Evolutionary conservation across 2,329 filamentous ascomycete genomes (phyloP), one percentile per base, ranked within the genome.

Genomic region (Monilinia aucupariae): DNA sequence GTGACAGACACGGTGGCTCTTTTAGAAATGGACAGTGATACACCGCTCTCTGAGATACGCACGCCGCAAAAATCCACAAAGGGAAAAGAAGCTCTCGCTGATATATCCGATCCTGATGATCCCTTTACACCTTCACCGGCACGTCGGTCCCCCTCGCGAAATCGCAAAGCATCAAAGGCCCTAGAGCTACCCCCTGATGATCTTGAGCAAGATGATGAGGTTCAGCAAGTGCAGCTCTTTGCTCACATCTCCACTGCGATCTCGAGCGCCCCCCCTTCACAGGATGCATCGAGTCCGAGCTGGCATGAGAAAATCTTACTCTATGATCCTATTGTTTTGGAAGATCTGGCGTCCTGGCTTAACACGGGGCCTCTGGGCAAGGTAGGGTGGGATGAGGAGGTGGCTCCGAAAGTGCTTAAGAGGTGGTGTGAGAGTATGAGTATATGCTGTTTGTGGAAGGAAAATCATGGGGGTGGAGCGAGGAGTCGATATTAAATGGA

Each of bases 231-330:
- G 0, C 72, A 70, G 0, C 69, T 85, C 30, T 85, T 85, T 65
- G 69, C 71, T 32, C 74, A 79, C 66, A 85, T 88, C 59, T 82
- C 81, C 0, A 76, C 77, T 47, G 85, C 84, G 0, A 76, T 88
- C 12, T 81, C 71, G 10, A 76, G 77, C 0, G 78, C 80, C 4
- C 79, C 84, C 3, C 78, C 78, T 15, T 79, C 82, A 0, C 78
- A 70, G 4, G 78, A 86, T 67, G 76, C 80, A 0, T 66, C 67
- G 8, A 73, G 80, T 2, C 85, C 85, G 17, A 91, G 85, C 2
- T 97, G 92, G 90, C 82, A 96, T 69, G 91, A 97, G 75, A 96
- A 92, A 76, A 97, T 99, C 53, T 79, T 97, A 7, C 84, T 97
- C 73, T 97, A 96, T 73, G 92, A 97, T 70, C 91, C 93, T 0